Conservation (phyloP, 2,329 filamentous ascomycete genomes). For the Arthrobotrys megalospora region DNA sequence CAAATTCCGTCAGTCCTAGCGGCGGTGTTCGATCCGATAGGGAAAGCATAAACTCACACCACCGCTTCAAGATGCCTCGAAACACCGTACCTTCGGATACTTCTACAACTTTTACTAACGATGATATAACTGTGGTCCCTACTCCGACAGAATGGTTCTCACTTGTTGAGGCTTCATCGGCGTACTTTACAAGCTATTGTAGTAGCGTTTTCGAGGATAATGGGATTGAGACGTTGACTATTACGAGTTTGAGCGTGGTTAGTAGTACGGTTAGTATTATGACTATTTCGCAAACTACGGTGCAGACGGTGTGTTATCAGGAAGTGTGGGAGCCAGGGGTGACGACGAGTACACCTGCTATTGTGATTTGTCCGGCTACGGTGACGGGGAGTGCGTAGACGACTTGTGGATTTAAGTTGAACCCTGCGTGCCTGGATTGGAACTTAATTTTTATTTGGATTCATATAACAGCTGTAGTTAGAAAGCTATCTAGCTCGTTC, state of each 20-base stretch:
- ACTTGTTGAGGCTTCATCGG: background rate
- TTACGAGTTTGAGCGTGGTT: constrained; percentile 21
- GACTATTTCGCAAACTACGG: constrained; percentile 25
- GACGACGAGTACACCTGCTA: constrained; percentile 28
- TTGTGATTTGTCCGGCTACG: constrained; percentile 42
- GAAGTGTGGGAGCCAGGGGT: constrained; percentile 23
- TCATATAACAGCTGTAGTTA: no score
- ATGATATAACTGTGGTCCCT: constrained; percentile 30
- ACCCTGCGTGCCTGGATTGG: background rate
- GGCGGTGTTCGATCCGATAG: background rate
- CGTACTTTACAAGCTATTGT: constrained; percentile 25
- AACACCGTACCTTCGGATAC: background rate
- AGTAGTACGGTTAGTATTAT: constrained; percentile 7
- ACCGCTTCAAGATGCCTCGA: background rate
- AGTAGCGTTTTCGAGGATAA: constrained; percentile 11
- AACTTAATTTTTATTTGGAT: background rate
- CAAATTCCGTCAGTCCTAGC: background rate
- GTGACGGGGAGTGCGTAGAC: constrained; percentile 2
- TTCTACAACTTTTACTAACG: background rate
- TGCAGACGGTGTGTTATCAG: constrained; percentile 54
- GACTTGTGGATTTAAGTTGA: background rate
- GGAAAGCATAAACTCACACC: constrained; percentile 11
- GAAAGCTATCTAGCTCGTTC: no score
- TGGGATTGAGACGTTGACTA: constrained; percentile 24
- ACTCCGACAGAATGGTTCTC: constrained; percentile 40